A percentile compares a stretch with the other conserved stretches of the same genome.
Conservation (phyloP, 2,329 filamentous ascomycete species). For the Sporothrix inflata region DNA sequence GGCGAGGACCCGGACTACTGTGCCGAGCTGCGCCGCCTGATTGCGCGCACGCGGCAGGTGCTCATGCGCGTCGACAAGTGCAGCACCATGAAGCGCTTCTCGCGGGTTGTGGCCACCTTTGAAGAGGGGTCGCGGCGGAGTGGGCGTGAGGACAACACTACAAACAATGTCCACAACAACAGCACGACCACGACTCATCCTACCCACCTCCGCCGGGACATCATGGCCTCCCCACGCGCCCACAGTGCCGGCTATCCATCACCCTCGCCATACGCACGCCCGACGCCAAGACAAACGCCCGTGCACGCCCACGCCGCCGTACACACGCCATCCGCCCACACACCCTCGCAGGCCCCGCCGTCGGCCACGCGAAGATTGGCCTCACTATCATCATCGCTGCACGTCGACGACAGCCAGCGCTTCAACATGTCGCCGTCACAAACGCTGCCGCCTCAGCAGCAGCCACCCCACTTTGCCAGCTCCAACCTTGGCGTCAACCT, state of each 20-base stretch:
- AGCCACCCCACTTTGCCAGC: neutral
- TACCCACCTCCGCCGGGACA: neutral
- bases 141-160: neutral
- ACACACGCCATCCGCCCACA: neutral
- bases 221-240: neutral
- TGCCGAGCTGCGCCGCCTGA: neutral
- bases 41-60: constrained; percentile 11
- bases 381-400: neutral
- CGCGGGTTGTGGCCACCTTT: constrained; percentile 13
- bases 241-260: neutral
- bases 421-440: neutral
- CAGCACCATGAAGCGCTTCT: constrained; percentile 24
- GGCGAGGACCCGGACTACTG: neutral
- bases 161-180: neutral
- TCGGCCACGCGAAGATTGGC: neutral
- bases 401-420: neutral
- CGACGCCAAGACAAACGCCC: neutral
- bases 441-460: neutral
- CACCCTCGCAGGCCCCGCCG: neutral
- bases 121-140: constrained; percentile 1
- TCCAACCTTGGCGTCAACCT: neutral
- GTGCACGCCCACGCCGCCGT: neutral
- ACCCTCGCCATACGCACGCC: neutral
- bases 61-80: constrained; percentile 24
- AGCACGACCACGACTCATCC: neutral